Base-by-base conservation (phyloP, 2,329 filamentous ascomycete genomes). In the Colletotrichum caudatum region DNA sequence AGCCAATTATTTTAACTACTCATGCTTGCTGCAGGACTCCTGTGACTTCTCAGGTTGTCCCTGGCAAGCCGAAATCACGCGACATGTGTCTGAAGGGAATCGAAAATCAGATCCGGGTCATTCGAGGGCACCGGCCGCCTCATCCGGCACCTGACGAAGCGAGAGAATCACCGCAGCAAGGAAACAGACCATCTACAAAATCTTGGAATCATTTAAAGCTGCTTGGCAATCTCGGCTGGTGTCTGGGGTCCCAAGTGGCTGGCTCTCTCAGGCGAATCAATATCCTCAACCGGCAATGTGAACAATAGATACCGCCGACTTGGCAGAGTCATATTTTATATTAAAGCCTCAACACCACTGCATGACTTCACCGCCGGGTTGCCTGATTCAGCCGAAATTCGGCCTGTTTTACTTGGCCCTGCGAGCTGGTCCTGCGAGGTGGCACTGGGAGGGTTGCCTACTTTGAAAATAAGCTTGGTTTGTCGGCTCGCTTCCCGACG, bases 381-480 rank as follows among this genome's bases (percentile, higher is more conserved):
- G 48, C 53, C 54, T 69, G 48, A 69, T 44, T 64, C 11, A 53
- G 6, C 18, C 37, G 23, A 6, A 23, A 29, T 35, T n/a, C 56
- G 9, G 44, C 26, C 29, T 69, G 69, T 46, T 63, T 29, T 29
- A 39, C 3, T 37, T 39, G 16, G 61, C 20, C 37, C 29, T 51
- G 29, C 14, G 12, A 33, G 37, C 11, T 11, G 12, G 54, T 16
- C n/a, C 29, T 46, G 29, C 12, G 8, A 33, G 44, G 69, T 71
- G 20, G 46, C 53, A 59, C 68, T 44, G 65, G 8, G 69, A 60
- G 53, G 64, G 64, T 58, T 62, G 69, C 16, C 18, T 33, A 44
- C n/a, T 44, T 64, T 23, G 53, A 46, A 53, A 59, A 71, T 53
- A 53, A 64, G 59, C 59, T 71, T 68, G 51, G 46, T 71, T 44